Conservation (phyloP, 2,329 filamentous ascomycete species). For the Trichoderma sp. region DNA sequence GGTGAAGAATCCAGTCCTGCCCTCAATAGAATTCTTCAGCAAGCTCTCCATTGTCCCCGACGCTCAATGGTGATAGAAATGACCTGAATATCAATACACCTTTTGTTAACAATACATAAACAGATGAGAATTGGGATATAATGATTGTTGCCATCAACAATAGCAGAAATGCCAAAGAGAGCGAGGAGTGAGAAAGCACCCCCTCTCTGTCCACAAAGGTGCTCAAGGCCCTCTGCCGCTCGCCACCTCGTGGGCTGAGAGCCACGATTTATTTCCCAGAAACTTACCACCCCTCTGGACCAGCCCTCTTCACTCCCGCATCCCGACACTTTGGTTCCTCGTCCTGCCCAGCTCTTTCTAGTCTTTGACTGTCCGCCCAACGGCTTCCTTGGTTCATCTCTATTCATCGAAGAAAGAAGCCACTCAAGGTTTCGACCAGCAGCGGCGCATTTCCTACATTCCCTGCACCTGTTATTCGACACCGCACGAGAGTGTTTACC, state of each 20-base stretch:
- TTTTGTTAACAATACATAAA: too few relatives aligned
- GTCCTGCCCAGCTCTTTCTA: neutral
- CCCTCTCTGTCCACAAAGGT: neutral
- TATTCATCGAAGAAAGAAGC: neutral
- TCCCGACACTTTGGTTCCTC: constrained; percentile 1
- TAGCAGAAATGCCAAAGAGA: neutral
- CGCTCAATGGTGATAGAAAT: neutral
- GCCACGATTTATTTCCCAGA: constrained; percentile 4
- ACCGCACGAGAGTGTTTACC: neutral
- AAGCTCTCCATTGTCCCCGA: neutral
- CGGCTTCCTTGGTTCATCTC: neutral
- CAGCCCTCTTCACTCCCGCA: constrained; percentile 16
- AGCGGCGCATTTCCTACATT: neutral
- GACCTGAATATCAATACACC: neutral
- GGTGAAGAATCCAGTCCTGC: neutral
- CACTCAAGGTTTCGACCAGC: neutral
- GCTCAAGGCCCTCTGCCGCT: neutral
- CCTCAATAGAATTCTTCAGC: neutral
- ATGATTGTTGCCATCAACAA: constrained; percentile 5
- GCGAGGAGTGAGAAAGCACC: neutral
- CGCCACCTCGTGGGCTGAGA: neutral
- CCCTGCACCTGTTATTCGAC: neutral
- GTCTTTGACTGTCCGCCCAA: neutral
- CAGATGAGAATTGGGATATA: neutral
- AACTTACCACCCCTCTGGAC: constrained; percentile 2